Percentiles rank a stretch among this genome's conserved stretches.
Evolutionary conservation across 2,329 filamentous ascomycete species (phyloP).

Genomic region (Corynespora cassiicola): DNA sequence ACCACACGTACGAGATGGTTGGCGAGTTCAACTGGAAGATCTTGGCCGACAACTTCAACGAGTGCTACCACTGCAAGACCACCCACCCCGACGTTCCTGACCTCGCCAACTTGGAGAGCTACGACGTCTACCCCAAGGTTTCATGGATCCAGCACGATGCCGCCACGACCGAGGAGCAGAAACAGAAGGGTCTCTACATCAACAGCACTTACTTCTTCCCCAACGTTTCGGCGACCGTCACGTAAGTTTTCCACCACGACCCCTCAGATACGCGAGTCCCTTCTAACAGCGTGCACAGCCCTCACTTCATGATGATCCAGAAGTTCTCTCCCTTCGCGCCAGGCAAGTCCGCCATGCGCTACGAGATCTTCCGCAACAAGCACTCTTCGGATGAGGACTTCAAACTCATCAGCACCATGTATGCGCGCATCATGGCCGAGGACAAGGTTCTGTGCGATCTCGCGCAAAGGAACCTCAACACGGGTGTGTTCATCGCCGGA

Average conservation of each 20-base stretch:
- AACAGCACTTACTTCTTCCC: slow-evolving; percentile 40
- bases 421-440: slow-evolving; percentile 69
- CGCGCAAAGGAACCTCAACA: slow-evolving; percentile 67
- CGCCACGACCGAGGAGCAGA: slow-evolving; percentile 32
- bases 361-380: slow-evolving; percentile 70
- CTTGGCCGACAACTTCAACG: slow-evolving; percentile 67
- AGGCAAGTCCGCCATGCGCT: slow-evolving; percentile 62
- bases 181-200: slow-evolving; percentile 32
- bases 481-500: slow-evolving; percentile 67
- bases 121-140: slow-evolving; percentile 44
- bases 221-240: slow-evolving; percentile 38
- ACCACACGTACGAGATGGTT: slow-evolving; percentile 41
- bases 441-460: slow-evolving; percentile 68
- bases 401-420: slow-evolving; percentile 63
- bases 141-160: slow-evolving; percentile 42
- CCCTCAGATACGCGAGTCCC: neutral
- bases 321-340: slow-evolving; percentile 65
- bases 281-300: slow-evolving; percentile 18
- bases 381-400: slow-evolving; percentile 66
- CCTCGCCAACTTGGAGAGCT: slow-evolving; percentile 64
- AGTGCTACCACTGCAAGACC: slow-evolving; percentile 69
- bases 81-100: slow-evolving; percentile 65
- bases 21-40: slow-evolving; percentile 43
- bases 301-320: slow-evolving; percentile 68
- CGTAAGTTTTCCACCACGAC: slow-evolving; percentile 18